Evolutionary conservation across 352 stramenopile species (phyloP).

Genomic region (Bremia lactucae): DNA sequence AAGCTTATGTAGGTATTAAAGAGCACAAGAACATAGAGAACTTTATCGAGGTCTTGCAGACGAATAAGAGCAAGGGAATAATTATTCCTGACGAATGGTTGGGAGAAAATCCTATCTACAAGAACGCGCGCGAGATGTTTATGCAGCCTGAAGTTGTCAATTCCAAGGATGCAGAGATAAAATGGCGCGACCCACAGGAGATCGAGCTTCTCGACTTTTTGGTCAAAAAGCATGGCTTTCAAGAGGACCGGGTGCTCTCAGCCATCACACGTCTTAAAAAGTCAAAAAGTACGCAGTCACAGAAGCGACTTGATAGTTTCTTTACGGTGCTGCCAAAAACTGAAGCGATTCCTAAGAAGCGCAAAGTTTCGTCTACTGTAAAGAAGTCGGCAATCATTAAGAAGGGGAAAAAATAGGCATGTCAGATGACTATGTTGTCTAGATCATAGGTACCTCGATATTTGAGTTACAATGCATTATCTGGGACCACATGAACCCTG

Average conservation of each 20-base stretch:
- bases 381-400: constrained; percentile 29
- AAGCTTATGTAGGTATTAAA: constrained; percentile 93
- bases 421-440: too few species aligned
- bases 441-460: constrained; percentile 8
- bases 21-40: constrained; percentile 94
- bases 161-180: constrained; percentile 76
- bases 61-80: constrained; percentile 75
- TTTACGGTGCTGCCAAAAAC: constrained; percentile 82
- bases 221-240: constrained; percentile 96
- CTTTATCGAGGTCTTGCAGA: constrained; percentile 86
- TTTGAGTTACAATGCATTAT: constrained; percentile 7
- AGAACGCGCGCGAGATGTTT: constrained; percentile 90
- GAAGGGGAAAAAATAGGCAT: constrained; percentile 53
- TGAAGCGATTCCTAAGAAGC: constrained; percentile 36
- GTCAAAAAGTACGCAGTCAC: constrained; percentile 89
- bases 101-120: constrained; percentile 86
- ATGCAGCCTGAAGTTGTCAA: constrained; percentile 61
- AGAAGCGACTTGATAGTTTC: constrained; percentile 95
- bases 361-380: constrained; percentile 31
- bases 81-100: constrained; percentile 80
- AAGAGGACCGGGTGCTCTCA: constrained; percentile 84
- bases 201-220: constrained; percentile 89
- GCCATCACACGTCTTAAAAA: constrained; percentile 95
- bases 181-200: constrained; percentile 89
- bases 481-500: constrained; percentile 4